A percentile compares a stretch with the other conserved stretches of the same genome.
Conservation (phyloP, 2,329 filamentous ascomycete genomes). For the Pseudocercospora fuligena region DNA sequence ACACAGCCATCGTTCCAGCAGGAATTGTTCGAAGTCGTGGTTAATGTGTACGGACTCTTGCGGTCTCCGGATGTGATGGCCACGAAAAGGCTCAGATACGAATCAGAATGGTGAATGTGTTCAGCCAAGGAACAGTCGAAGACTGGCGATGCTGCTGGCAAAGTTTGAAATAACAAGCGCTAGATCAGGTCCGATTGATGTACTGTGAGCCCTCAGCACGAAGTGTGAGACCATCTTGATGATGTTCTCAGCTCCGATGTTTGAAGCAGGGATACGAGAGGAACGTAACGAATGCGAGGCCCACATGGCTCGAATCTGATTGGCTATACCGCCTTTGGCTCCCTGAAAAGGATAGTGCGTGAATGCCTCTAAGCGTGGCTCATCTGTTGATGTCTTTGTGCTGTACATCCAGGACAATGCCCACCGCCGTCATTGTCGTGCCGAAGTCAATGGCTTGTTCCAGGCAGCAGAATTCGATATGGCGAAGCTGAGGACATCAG, state of each 20-base stretch:
- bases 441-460: background rate
- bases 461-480: background rate
- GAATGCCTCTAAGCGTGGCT: background rate
- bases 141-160: background rate
- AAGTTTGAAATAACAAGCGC: background rate
- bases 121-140: background rate
- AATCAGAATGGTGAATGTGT: background rate
- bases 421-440: background rate
- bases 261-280: constrained; percentile 1
- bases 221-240: background rate
- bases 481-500: background rate
- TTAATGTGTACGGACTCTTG: background rate
- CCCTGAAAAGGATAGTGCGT: background rate
- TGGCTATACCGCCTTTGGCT: background rate
- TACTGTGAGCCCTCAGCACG: background rate
- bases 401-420: background rate
- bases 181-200: background rate
- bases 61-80: background rate
- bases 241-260: constrained; percentile 4
- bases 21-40: background rate
- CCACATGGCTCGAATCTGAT: background rate
- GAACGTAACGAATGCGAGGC: background rate
- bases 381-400: background rate
- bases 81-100: background rate
- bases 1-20: background rate